These are phyloP conservation scores for Ehretia macrophylla DNA, from an alignment of 257 asterid species.

Conservation along the genomic window DNA sequence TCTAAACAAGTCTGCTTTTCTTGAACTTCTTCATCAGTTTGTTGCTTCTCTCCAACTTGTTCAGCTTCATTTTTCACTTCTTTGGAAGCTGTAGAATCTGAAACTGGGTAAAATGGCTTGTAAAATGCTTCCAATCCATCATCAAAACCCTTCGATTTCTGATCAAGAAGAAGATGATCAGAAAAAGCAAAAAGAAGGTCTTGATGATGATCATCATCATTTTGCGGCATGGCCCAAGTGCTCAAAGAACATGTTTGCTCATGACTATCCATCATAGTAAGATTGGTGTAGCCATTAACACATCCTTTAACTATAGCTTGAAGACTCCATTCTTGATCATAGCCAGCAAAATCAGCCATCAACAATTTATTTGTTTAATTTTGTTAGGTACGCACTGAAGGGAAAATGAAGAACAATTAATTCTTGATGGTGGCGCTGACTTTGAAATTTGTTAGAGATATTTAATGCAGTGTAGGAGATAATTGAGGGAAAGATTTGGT, in stretches of 20 bases:
- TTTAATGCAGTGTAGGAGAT: not conserved
- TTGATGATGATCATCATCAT: slow-evolving; percentile 14
- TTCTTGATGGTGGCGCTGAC: not conserved
- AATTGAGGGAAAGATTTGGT: not conserved
- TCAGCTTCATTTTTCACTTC: slow-evolving; percentile 29
- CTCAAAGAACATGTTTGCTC: not conserved
- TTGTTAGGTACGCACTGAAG: not conserved
- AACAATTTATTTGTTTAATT: not conserved
- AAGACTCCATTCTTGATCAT: slow-evolving; percentile 28
- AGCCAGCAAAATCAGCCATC: slow-evolving; percentile 23
- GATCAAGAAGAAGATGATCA: slow-evolving; percentile 13
- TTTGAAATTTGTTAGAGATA: not conserved
- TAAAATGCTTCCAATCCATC: slow-evolving; percentile 73
- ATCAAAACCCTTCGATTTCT: slow-evolving; percentile 14
- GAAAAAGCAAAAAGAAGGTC: slow-evolving; percentile 27
- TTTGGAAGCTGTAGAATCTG: slow-evolving; percentile 5
- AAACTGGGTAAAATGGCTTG: slow-evolving; percentile 57
- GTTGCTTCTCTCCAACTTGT: slow-evolving; percentile 12
- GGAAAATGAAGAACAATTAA: not conserved
- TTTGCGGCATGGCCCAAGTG: not conserved
- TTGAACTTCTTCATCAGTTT: not conserved
- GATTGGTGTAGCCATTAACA: not conserved
- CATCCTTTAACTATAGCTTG: slow-evolving; percentile 24
- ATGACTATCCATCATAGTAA: not conserved
- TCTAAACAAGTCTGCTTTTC: slow-evolving; percentile 8